A percentile compares a stretch with the other conserved stretches of the same genome.
phyloP scores from a whole-genome alignment of 2,329 filamentous ascomycete genomes.

The Leptographium galeiforme region DNA sequence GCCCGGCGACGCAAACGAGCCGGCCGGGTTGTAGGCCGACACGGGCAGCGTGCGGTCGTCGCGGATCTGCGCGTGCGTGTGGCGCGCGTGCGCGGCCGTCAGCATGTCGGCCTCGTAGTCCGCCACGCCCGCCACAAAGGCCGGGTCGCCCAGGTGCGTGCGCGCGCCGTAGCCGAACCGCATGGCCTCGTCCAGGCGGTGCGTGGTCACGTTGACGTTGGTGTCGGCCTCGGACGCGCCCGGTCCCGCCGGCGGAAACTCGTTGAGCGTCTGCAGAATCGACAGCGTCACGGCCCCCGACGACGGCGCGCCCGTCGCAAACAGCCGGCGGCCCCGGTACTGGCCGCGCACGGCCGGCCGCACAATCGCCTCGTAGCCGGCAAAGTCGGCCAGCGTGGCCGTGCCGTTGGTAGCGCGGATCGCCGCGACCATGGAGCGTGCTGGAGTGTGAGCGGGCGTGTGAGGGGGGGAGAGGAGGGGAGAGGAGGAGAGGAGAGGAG shows the following conservation, averaged over 20 bases:
- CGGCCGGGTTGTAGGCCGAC: slow-evolving; percentile 54
- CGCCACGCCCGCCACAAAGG: slow-evolving; percentile 51
- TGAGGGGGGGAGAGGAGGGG: neutral
- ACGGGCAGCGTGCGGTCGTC: slow-evolving; percentile 61
- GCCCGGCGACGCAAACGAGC: slow-evolving; percentile 9
- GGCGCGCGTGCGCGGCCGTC: slow-evolving; percentile 40
- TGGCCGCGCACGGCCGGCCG: slow-evolving; percentile 46
- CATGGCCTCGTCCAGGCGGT: slow-evolving; percentile 78
- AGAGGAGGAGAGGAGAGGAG: neutral
- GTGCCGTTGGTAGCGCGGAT: slow-evolving; percentile 62
- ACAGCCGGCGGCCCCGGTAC: slow-evolving; percentile 59
- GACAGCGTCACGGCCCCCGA: slow-evolving; percentile 65
- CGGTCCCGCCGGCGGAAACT: slow-evolving; percentile 43
- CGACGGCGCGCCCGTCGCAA: slow-evolving; percentile 58
- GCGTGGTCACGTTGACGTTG: slow-evolving; percentile 54
- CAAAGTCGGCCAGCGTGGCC: slow-evolving; percentile 69
- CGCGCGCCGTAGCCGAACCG: slow-evolving; percentile 77
- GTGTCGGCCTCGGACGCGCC: neutral
- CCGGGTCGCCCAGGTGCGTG: slow-evolving; percentile 69
- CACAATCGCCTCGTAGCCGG: slow-evolving; percentile 54
- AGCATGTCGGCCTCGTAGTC: slow-evolving; percentile 57
- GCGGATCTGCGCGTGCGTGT: slow-evolving; percentile 53
- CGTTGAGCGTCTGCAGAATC: slow-evolving; percentile 71
- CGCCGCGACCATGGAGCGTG: slow-evolving; percentile 57
- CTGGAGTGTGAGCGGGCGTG: slow-evolving; percentile 23